Percentiles rank a stretch among this genome's conserved stretches.
Evolutionary conservation across 192 early-diverging fungal species (phyloP).

Genomic region (Coemansia javaensis): DNA sequence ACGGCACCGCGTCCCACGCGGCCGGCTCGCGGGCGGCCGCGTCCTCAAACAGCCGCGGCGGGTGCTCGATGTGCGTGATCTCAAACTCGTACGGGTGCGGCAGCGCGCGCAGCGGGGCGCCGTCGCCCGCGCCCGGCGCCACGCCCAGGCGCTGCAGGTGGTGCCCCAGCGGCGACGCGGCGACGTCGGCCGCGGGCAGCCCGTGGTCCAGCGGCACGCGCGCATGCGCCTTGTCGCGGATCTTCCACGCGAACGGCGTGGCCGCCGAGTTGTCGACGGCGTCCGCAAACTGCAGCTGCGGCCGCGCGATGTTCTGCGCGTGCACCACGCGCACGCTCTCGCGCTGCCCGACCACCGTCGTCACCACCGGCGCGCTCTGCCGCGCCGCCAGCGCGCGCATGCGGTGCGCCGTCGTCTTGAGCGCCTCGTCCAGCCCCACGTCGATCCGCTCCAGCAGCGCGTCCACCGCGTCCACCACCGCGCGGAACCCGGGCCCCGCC

Average conservation of each 20-base stretch:
- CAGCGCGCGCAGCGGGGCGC: constrained; percentile 14
- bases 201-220: constrained; percentile 66
- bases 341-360: constrained; percentile 10
- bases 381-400: constrained; percentile 17
- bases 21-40: constrained; percentile 51
- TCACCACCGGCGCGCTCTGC: constrained; percentile 36
- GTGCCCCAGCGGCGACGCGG: constrained; percentile 16
- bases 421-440: constrained; percentile 67
- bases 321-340: constrained; percentile 58
- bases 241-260: constrained; percentile 74
- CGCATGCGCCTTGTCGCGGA: constrained; percentile 79
- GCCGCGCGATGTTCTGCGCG: constrained; percentile 69
- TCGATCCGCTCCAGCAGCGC: constrained; percentile 81
- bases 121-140: background rate
- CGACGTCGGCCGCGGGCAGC: constrained; percentile 23
- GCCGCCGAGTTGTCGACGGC: constrained; percentile 77
- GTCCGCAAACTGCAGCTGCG: constrained; percentile 86
- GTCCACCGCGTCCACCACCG: constrained; percentile 72
- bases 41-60: constrained; percentile 61
- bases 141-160: constrained; percentile 40
- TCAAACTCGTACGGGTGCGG: constrained; percentile 91
- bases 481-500: constrained; percentile 59
- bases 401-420: constrained; percentile 24
- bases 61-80: constrained; percentile 75
- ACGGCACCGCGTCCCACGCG: constrained; percentile 65